Evolutionary conservation across 2,329 filamentous ascomycete species (phyloP).

Genomic region (Cercospora sesami): DNA sequence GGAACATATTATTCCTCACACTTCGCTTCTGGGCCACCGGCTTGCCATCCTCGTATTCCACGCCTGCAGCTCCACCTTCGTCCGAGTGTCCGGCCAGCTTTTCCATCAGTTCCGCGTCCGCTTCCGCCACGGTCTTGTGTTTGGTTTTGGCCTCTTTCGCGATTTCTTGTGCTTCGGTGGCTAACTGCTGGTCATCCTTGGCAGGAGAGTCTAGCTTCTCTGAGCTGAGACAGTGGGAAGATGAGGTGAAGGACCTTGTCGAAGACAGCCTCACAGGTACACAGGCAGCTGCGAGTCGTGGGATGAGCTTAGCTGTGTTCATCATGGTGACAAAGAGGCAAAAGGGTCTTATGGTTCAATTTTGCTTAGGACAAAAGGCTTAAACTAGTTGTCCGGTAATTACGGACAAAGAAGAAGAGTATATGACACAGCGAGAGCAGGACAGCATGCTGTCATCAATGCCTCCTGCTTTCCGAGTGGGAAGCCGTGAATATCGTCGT

Average conservation of each 20-base stretch:
- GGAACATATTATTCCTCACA: conserved; percentile 76
- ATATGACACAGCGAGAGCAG: neutral
- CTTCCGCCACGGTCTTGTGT: conserved; percentile 60
- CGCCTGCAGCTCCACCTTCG: conserved; percentile 67
- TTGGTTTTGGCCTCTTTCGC: conserved; percentile 26
- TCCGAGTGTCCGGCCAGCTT: conserved; percentile 68
- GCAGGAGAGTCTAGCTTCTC: conserved; percentile 12
- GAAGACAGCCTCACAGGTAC: neutral
- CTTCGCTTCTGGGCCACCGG: conserved; percentile 71
- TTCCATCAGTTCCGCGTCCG: conserved; percentile 65
- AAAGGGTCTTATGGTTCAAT: neutral
- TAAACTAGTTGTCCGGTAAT: neutral
- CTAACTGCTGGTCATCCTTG: conserved; percentile 24
- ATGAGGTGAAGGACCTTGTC: conserved; percentile 5
- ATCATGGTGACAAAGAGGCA: neutral
- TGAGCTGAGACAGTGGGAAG: neutral
- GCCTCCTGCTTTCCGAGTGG: neutral
- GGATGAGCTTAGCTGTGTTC: neutral
- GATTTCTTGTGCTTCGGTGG: conserved; percentile 21
- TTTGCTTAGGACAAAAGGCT: neutral
- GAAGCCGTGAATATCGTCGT: neutral
- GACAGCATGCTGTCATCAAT: neutral
- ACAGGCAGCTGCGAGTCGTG: neutral
- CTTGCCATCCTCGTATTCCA: conserved; percentile 74
- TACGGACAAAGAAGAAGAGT: neutral